Percentiles rank a stretch among this genome's conserved stretches.
Conservation (phyloP, 352 stramenopile genomes). For the Phytopythium cucurbitacearum region DNA sequence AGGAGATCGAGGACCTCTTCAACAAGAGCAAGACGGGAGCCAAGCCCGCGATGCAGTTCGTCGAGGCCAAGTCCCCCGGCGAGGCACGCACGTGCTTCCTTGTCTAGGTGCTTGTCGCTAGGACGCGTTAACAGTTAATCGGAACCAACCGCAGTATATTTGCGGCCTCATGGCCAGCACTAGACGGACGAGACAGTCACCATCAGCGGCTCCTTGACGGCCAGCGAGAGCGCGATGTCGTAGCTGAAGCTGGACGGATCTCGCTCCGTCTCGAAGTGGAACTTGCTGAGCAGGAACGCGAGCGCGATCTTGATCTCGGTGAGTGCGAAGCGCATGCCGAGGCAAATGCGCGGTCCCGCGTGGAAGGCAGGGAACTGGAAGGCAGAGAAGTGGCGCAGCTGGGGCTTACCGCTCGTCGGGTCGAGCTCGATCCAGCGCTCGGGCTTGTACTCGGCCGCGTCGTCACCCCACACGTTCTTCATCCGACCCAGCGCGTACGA, state of each 20-base stretch:
- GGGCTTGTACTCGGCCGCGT: slow-evolving; percentile 46
- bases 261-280: slow-evolving; percentile 33
- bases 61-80: slow-evolving; percentile 21
- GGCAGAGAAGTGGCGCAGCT: slow-evolving; percentile 6
- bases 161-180: too few species aligned
- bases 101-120: too few species aligned
- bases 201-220: too few species aligned
- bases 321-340: slow-evolving; percentile 45
- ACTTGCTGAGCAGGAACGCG: slow-evolving; percentile 37
- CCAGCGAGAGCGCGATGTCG: slow-evolving; percentile 28
- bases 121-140: too few species aligned
- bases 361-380: slow-evolving; percentile 40
- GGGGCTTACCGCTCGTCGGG: too few species aligned
- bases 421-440: slow-evolving; percentile 50
- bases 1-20: slow-evolving; percentile 42
- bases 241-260: slow-evolving; percentile 39
- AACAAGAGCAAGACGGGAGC: slow-evolving; percentile 4
- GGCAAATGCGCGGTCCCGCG: slow-evolving; percentile 43
- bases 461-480: slow-evolving; percentile 45
- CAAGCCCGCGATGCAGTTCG: slow-evolving; percentile 12
- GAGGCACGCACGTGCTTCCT: neutral
- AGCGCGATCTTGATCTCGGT: slow-evolving; percentile 58
- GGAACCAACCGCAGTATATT: too few species aligned
- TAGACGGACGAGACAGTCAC: too few species aligned
- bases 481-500: slow-evolving; percentile 46